Evolutionary conservation across 225 moss, liverwort and hornwort genomes (phyloP), one percentile per base, ranked within the genome.

Genomic region (Antitrichia curtipendula): DNA sequence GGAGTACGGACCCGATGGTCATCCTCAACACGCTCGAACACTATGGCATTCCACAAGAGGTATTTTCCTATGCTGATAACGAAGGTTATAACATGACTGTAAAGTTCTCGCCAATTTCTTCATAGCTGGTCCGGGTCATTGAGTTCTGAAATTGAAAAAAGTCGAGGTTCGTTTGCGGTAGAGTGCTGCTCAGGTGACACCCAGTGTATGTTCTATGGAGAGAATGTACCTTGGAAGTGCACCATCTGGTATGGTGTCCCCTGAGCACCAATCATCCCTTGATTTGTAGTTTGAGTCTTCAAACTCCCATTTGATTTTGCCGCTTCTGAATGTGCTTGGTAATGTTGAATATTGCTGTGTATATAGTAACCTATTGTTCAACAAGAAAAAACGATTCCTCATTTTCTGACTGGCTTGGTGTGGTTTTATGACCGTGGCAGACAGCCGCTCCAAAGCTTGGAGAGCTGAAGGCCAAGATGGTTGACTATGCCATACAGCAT

Each of bases 41-140:
- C 87, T 96, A 98, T 84, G 98, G 95, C 70, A 94, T 98, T 92
- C 95, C 95, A 62, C 88, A 87, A 84, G 94, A 96, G 96, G 96
- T 95, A 87, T 77, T 63, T 78, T 23, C 32, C 43, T 58, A 24
- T 82, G 71, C 65, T 87, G 82, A 59, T 68, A 52, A 59, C 18
- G 75, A 49, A 88, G 69, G 70, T 32, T 40, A 13, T 18, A 45
- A 12, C 27, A 59, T 75, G 17, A 74, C 47, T 58, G 63, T 40
- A 22, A 49, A 66, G 16, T 69, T 68, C 20, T 75, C 34, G 34
- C 53, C 87, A 13, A 52, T 64, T 62, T 74, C 69, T 83, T 76
- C 54, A 45, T n/a, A 58, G 17, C 24, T 57, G 60, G 70, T 19
- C 45, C 22, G 16, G 38, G 64, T 40, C 66, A 45, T 87, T 60